A percentile compares a stretch with the other conserved stretches of the same genome.
phyloP scores from a whole-genome alignment of 371 early-diverging fungal genomes.

The Mucor irregularis region DNA sequence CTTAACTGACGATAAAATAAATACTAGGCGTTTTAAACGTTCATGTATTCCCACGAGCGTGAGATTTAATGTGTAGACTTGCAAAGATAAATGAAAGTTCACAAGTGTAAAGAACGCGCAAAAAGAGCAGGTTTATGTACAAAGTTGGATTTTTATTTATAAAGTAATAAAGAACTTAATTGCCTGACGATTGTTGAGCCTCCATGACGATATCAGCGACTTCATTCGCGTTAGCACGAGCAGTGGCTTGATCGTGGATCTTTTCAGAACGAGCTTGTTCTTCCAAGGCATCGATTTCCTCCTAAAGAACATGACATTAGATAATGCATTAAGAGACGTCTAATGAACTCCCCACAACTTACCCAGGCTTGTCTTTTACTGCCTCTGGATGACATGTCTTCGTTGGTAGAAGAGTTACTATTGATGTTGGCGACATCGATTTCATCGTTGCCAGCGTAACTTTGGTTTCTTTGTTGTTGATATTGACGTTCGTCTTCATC shows the following conservation, averaged over 20 bases:
- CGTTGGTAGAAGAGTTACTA: not conserved
- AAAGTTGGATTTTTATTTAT: too few relatives aligned
- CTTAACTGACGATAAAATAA: too few relatives aligned
- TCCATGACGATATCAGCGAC: conserved; percentile 16
- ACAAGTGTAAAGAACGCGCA: too few relatives aligned
- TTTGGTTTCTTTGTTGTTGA: not conserved
- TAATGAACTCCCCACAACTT: not conserved
- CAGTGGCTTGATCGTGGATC: conserved; percentile 15
- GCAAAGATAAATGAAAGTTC: too few relatives aligned
- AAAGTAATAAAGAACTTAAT: conserved; percentile 1
- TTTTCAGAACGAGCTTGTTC: conserved; percentile 21
- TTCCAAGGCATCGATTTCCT: conserved; percentile 16
- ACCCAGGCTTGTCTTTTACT: conserved; percentile 14
- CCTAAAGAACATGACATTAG: not conserved
- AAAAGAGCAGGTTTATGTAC: too few relatives aligned
- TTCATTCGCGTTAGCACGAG: conserved; percentile 12
- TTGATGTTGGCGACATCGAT: conserved; percentile 5
- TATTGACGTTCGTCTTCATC: conserved; percentile 12
- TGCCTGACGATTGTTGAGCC: conserved; percentile 13
- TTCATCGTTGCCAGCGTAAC: not conserved
- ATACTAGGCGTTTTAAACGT: too few relatives aligned
- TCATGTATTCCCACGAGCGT: too few relatives aligned
- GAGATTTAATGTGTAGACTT: too few relatives aligned
- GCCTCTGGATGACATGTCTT: not conserved
- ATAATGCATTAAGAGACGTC: not conserved